These are phyloP conservation scores for Metschnikowia cubensis DNA, from an alignment of 805 yeast species.

Conservation along the genomic window DNA sequence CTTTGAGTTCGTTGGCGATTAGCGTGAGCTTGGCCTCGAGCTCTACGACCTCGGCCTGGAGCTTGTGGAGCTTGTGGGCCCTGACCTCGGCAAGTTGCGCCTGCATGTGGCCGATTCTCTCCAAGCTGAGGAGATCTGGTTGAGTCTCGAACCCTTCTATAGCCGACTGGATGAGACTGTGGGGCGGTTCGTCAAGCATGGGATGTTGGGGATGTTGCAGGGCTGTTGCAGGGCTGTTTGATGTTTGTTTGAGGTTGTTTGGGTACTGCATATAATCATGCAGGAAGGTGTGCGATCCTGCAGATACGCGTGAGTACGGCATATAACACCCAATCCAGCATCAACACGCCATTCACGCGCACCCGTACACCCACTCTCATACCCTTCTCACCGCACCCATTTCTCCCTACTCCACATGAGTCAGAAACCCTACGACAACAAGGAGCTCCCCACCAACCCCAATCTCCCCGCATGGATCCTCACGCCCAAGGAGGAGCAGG, in stretches of 20 bases:
- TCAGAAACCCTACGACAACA: conserved; percentile 35
- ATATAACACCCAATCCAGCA: too few species aligned
- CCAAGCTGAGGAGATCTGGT: conserved; percentile 46
- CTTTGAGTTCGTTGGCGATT: conserved; percentile 17
- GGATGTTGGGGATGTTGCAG: not conserved
- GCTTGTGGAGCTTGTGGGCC: conserved; percentile 19
- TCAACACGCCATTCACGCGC: not conserved
- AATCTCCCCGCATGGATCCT: conserved; percentile 70
- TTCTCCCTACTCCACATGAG: conserved; percentile 20
- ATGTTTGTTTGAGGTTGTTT: too few species aligned
- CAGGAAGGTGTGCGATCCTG: too few species aligned
- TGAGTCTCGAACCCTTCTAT: conserved; percentile 49
- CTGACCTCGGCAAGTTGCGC: conserved; percentile 27
- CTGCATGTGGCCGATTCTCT: conserved; percentile 40
- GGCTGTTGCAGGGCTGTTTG: too few species aligned
- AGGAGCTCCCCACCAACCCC: conserved; percentile 40
- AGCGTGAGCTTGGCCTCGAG: conserved; percentile 10
- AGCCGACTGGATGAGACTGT: conserved; percentile 36
- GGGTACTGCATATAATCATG: too few species aligned
- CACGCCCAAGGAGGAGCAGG: conserved; percentile 72
- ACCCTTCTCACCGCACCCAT: too few species aligned
- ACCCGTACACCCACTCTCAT: not conserved
- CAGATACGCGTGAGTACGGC: too few species aligned
- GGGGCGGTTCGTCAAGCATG: conserved; percentile 34
- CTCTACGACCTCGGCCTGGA: conserved; percentile 10